A percentile compares a stretch with the other conserved stretches of the same genome.
Conservation (phyloP, 257 asterid genomes). For the Solanum piurae region DNA sequence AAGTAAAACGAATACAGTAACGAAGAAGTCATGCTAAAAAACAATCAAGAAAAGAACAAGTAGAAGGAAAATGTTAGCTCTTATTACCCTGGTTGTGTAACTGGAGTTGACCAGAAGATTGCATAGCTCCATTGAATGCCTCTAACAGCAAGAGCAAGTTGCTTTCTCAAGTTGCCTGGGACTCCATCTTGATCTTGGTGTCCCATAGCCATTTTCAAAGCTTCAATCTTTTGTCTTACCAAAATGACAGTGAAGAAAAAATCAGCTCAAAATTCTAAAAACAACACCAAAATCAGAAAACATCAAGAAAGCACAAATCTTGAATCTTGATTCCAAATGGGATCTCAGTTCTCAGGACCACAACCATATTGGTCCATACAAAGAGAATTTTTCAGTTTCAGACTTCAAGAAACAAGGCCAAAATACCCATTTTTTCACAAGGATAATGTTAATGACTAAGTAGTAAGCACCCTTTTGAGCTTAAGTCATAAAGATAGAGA, state of each 20-base stretch:
- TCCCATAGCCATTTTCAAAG: conserved; percentile 33
- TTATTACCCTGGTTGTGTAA: conserved; percentile 53
- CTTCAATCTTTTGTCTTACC: neutral
- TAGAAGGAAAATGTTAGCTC: neutral
- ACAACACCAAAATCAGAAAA: neutral
- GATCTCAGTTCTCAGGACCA: neutral
- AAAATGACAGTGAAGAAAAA: neutral
- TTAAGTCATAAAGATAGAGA: neutral
- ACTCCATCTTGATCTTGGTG: conserved; percentile 23
- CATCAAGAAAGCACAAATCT: neutral
- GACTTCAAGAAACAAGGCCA: neutral
- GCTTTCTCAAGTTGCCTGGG: conserved; percentile 37
- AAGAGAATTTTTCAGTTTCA: neutral
- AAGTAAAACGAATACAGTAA: neutral
- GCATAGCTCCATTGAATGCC: conserved; percentile 91
- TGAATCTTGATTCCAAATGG: neutral
- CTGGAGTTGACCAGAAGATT: conserved; percentile 71
- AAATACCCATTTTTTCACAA: neutral
- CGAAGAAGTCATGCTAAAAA: neutral
- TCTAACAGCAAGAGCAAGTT: conserved; percentile 71
- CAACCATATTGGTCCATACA: neutral
- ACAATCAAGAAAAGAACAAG: neutral
- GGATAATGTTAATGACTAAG: neutral
- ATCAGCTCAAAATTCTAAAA: neutral
- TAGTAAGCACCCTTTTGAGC: neutral